Percentiles rank a stretch among this genome's conserved stretches.
These are phyloP conservation scores for Rubus idaeus DNA, from an alignment of 306 rosid species.

Conservation along the genomic window DNA sequence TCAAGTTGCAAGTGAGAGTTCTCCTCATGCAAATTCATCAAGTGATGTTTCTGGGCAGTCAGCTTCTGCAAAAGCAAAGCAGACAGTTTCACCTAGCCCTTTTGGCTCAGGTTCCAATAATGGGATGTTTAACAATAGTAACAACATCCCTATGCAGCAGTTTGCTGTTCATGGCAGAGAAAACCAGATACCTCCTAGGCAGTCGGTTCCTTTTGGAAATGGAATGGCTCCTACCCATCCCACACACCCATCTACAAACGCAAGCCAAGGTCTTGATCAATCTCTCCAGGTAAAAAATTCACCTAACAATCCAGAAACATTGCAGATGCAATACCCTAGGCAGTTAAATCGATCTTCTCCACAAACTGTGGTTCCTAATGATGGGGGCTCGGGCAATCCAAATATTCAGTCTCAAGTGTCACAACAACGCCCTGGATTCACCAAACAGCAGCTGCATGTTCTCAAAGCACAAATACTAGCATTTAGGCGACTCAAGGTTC, in stretches of 20 bases:
- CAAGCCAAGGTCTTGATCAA: constrained; percentile 53
- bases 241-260: constrained; percentile 54
- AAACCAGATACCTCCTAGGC: constrained; percentile 61
- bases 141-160: constrained; percentile 52
- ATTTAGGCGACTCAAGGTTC: constrained; percentile 92
- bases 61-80: constrained; percentile 67
- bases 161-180: constrained; percentile 78
- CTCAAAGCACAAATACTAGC: constrained; percentile 97
- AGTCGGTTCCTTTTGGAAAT: constrained; percentile 50
- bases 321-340: constrained; percentile 54
- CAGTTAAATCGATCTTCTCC: constrained; percentile 65
- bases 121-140: constrained; percentile 48
- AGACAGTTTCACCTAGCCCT: constrained; percentile 59
- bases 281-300: constrained; percentile 48
- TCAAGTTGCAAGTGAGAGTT: constrained; percentile 59
- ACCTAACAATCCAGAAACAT: constrained; percentile 49
- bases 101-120: constrained; percentile 50
- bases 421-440: constrained; percentile 63
- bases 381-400: constrained; percentile 50
- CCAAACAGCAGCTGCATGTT: constrained; percentile 90
- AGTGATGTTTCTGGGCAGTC: constrained; percentile 70
- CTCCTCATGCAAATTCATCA: constrained; percentile 73
- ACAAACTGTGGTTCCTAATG: constrained; percentile 56
- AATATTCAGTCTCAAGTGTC: constrained; percentile 37
- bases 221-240: constrained; percentile 70